phyloP scores from a whole-genome alignment of 2,329 filamentous ascomycete species.

The Trichophyton schoenleinii region DNA sequence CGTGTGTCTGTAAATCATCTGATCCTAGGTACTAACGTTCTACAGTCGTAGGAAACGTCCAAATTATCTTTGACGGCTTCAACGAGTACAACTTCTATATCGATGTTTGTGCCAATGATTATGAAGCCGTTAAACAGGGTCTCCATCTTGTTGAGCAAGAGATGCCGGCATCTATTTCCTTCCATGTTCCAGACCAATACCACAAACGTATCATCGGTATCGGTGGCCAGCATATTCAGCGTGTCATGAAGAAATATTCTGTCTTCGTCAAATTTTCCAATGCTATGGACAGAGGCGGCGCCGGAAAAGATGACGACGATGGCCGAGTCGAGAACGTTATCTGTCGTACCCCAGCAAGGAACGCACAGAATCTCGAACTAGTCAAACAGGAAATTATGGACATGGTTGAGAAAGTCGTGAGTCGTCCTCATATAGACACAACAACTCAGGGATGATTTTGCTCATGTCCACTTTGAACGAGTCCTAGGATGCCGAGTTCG shows the following conservation, averaged over 20 bases:
- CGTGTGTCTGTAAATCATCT: neutral
- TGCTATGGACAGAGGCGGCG: slow-evolving; percentile 89
- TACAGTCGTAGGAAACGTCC: slow-evolving; percentile 57
- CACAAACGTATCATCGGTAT: slow-evolving; percentile 99
- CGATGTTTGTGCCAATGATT: slow-evolving; percentile 82
- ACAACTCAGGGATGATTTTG: slow-evolving; percentile 6
- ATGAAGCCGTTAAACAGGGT: slow-evolving; percentile 88
- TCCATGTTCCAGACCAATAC: slow-evolving; percentile 97
- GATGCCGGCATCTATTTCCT: slow-evolving; percentile 97
- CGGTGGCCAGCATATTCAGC: slow-evolving; percentile 94
- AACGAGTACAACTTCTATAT: slow-evolving; percentile 99
- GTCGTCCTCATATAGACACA: slow-evolving; percentile 22
- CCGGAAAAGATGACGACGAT: slow-evolving; percentile 92
- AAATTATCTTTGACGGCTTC: slow-evolving; percentile 98
- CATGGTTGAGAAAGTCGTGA: slow-evolving; percentile 89
- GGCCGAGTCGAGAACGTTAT: slow-evolving; percentile 99
- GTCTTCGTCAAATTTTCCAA: slow-evolving; percentile 99
- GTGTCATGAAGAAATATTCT: slow-evolving; percentile 99
- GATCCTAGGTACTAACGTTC: slow-evolving; percentile 9
- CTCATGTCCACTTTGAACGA: slow-evolving; percentile 3
- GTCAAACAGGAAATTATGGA: slow-evolving; percentile 99
- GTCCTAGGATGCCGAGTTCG: slow-evolving; percentile 78
- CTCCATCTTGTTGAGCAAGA: slow-evolving; percentile 91
- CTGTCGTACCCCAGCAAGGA: slow-evolving; percentile 90
- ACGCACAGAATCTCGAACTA: slow-evolving; percentile 88